Conservation (phyloP, 345 rosid species). For the Microcos paniculata region DNA sequence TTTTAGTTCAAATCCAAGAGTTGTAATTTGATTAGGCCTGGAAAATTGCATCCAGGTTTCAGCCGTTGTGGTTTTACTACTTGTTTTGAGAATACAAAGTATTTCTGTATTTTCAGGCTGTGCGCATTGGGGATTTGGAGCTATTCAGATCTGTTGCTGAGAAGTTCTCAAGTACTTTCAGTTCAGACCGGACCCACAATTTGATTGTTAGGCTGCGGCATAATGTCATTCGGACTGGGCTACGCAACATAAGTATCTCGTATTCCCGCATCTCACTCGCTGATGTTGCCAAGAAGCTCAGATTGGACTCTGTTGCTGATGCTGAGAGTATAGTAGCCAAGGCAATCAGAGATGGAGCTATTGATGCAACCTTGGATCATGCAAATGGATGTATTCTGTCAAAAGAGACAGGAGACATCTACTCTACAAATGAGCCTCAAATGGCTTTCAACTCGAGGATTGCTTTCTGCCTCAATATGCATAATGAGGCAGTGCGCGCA, state of each 20-base stretch:
- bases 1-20: neutral
- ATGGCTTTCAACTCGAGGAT: constrained; percentile 53
- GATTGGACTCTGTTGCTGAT: constrained; percentile 55
- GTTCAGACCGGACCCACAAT: constrained; percentile 41
- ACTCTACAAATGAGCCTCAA: constrained; percentile 60
- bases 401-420: constrained; percentile 59
- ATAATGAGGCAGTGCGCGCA: constrained; percentile 60
- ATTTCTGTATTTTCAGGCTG: constrained; percentile 40
- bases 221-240: constrained; percentile 59
- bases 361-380: constrained; percentile 55
- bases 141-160: constrained; percentile 58
- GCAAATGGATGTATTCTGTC: constrained; percentile 57
- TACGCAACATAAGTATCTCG: constrained; percentile 57
- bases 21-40: neutral
- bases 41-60: neutral
- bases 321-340: constrained; percentile 62
- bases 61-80: neutral
- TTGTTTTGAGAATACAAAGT: neutral
- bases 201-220: constrained; percentile 51
- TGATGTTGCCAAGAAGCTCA: constrained; percentile 58
- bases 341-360: constrained; percentile 61
- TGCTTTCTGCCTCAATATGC: constrained; percentile 63
- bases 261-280: constrained; percentile 53
- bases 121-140: constrained; percentile 57
- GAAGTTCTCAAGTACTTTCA: constrained; percentile 48